Base-by-base conservation (phyloP, 202 grass and related monocot genomes). In the Panicum virgatum region DNA sequence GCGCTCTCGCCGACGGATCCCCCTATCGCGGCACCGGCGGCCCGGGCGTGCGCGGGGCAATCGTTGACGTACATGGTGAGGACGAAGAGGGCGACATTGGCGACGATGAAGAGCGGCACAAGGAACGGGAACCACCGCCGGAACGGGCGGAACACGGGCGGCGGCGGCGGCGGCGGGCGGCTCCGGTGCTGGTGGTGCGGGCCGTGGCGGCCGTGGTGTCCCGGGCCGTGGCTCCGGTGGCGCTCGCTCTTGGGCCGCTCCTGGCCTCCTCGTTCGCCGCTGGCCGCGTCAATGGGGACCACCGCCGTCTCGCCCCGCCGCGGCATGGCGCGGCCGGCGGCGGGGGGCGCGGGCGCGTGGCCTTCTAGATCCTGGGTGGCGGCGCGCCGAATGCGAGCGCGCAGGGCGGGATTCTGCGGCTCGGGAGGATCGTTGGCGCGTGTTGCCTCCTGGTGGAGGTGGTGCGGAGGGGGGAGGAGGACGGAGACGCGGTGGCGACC, bases 1-100 rank as follows among this genome's bases (percentile, higher is more conserved):
- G 79, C 75, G 58, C 42, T 85, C 80, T 86, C 77, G 32, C 84
- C 78, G 69, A 63, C 30, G 59, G 85, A 80, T 43, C 83, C 69
- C 65, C 82, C 72, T 19, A 87, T 83, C 25, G 82, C 81, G 22
- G 44, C 79, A 60, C 82, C 86, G 74, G 62, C 26, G 37, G 61
- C 73, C 59, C 42, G 52, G 66, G 64, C 72, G 72, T 86, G 84
- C 46, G 69, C 79, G 63, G 88, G 96, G 80, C 96, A 98, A 56
- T 98, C 82, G 77, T 98, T 98, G 68, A 90, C 27, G 88, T 91
- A 95, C 96, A 98, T 95, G 47, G 96, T 90, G 79, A 91, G 76
- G 22, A 93, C 72, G 89, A 98, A 98, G 61, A 98, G 75, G 15
- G 23, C 85, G 53, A 93, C 34, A 64, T 98, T 91, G 50, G 85